Evolutionary conservation across 306 rosid species (phyloP), one percentile per base, ranked within the genome.

Genomic region (Boehmeria nivea): DNA sequence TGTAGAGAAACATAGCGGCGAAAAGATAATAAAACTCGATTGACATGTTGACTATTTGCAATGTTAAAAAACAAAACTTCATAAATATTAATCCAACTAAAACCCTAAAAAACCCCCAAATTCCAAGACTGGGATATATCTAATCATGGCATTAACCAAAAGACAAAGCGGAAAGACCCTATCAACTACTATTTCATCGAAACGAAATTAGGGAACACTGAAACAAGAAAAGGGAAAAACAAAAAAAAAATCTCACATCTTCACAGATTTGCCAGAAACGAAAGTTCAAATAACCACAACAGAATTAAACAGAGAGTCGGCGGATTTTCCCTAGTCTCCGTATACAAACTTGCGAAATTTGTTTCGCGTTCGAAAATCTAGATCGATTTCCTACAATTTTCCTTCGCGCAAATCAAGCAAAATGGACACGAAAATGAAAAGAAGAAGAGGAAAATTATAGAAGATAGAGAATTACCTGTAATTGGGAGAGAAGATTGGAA

Each of bases 401-500:
- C 25, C 5, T 9, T 6, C 40, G 15, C 25, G n/a, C n/a, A n/a
- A n/a, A n/a, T n/a, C n/a, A n/a, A n/a, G n/a, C 17, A 24, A 33
- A 15, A 28, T 2, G 17, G 23, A 17, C 10, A 53, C 15, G 58
- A 33, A 10, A 53, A 15, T 20, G 42, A 31, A 51, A 50, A 13
- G 12, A 21, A 19, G 3, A 9, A 37, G 20, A 18, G 6, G 33
- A 37, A 34, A 37, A 20, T 55, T 18, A 25, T 0, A 14, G 28
- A 55, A 10, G 18, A 36, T 44, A 37, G n/a, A 55, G 26, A 56
- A 12, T n/a, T 39, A 56, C 61, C 61, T 34, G 33, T 0, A 22
- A 56, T 26, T 33, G 12, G 13, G 15, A 18, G 36, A n/a, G 59
- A 15, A 53, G 43, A 16, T 31, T 16, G n/a, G 8, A 22, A 28